A percentile compares a stretch with the other conserved stretches of the same genome.
phyloP scores from a whole-genome alignment of 1,139 yeast species.

The Yamadazyma jaroonii region DNA sequence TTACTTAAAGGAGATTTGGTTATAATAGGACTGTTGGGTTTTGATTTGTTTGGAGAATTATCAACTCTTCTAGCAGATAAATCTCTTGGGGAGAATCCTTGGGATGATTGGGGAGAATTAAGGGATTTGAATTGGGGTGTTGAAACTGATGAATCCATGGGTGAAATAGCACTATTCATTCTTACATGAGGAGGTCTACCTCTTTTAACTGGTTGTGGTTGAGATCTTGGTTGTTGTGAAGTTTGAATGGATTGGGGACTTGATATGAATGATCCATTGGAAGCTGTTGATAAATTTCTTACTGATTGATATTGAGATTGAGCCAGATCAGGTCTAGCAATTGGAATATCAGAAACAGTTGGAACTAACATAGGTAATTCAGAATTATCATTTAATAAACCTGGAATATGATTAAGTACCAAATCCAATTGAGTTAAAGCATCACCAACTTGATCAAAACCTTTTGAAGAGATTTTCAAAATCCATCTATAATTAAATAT shows the following conservation, averaged over 20 bases:
- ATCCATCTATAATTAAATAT: slow-evolving; percentile 75
- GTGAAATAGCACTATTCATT: slow-evolving; percentile 6
- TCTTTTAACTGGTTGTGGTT: slow-evolving; percentile 12
- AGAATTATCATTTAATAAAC: slow-evolving; percentile 47
- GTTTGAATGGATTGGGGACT: slow-evolving; percentile 3
- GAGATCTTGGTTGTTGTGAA: neutral
- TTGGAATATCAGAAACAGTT: slow-evolving; percentile 29
- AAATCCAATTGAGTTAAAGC: slow-evolving; percentile 69
- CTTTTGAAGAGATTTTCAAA: slow-evolving; percentile 66
- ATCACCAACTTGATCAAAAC: slow-evolving; percentile 70
- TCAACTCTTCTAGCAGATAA: slow-evolving; percentile 3
- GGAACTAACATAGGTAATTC: slow-evolving; percentile 42
- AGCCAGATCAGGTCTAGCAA: slow-evolving; percentile 8
- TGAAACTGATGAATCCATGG: slow-evolving; percentile 5
- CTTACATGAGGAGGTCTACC: slow-evolving; percentile 13
- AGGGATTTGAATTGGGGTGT: slow-evolving; percentile 6
- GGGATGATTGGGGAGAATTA: slow-evolving; percentile 33
- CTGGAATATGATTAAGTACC: slow-evolving; percentile 65
- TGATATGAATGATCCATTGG: slow-evolving; percentile 6
- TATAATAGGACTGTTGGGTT: slow-evolving; percentile 13
- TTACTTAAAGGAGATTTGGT: slow-evolving; percentile 12
- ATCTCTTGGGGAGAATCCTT: slow-evolving; percentile 33
- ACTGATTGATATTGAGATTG: slow-evolving; percentile 9
- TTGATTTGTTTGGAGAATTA: slow-evolving; percentile 12
- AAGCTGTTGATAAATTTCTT: slow-evolving; percentile 5